Evolutionary conservation across 768 basidiomycete genomes (phyloP).

Genomic region (Lactifluus volemus): DNA sequence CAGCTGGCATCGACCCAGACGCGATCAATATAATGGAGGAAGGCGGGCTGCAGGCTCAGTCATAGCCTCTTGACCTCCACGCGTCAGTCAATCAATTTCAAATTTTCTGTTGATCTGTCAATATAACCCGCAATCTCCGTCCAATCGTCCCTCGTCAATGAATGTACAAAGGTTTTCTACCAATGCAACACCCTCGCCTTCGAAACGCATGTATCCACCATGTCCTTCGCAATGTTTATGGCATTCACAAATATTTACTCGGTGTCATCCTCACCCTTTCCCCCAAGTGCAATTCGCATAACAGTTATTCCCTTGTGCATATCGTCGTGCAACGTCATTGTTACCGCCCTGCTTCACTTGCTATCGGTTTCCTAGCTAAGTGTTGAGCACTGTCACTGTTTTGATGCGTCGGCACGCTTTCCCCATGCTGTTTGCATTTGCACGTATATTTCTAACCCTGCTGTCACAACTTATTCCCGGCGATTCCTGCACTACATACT

Average conservation of each 20-base stretch:
- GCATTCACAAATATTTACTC: neutral
- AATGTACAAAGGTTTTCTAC: constrained; percentile 8
- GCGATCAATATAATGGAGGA: constrained; percentile 17
- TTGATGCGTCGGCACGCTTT: neutral
- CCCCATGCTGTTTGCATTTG: constrained; percentile 6
- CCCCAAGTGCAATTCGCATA: neutral
- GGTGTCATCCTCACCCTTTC: neutral
- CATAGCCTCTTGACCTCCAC: constrained; percentile 8
- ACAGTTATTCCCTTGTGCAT: neutral
- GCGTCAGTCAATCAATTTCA: constrained; percentile 5
- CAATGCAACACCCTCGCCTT: neutral
- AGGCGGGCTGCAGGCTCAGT: constrained; percentile 13
- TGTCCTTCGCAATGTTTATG: constrained; percentile 14
- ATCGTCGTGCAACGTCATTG: constrained; percentile 2
- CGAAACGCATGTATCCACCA: constrained; percentile 11
- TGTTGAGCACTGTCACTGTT: constrained; percentile 4
- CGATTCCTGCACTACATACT: constrained; percentile 14
- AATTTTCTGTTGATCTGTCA: constrained; percentile 14
- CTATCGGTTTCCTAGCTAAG: constrained; percentile 7
- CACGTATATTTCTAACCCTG: neutral
- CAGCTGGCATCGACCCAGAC: constrained; percentile 19
- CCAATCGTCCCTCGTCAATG: constrained; percentile 5
- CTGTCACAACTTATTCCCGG: constrained; percentile 9
- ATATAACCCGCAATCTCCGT: constrained; percentile 15
- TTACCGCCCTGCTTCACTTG: constrained; percentile 11